Conservation (phyloP, 257 asterid species). For the Echites panduratus region DNA sequence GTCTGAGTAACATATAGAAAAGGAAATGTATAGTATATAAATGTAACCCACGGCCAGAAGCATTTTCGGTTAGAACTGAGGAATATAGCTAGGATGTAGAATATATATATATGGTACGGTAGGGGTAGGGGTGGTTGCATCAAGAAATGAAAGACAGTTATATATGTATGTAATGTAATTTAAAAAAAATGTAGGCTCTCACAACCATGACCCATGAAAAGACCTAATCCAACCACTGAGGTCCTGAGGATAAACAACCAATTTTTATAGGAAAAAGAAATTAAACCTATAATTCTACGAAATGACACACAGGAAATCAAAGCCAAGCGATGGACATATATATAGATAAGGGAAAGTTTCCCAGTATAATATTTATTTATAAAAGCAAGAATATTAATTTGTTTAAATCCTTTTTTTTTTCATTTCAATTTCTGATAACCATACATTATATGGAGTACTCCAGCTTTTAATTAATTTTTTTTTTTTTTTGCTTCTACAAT, state of each 20-base stretch:
- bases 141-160: conserved; percentile 2
- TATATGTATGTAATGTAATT: neutral
- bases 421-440: neutral
- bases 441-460: neutral
- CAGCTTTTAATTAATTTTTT: neutral
- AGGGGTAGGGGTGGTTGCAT: neutral
- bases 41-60: neutral
- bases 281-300: neutral
- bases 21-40: neutral
- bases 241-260: conserved; percentile 11
- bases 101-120: no score
- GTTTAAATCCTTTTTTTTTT: neutral
- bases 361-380: no score
- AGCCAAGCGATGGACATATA: neutral
- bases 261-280: neutral
- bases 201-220: conserved; percentile 13
- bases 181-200: neutral
- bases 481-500: neutral
- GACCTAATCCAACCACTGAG: conserved; percentile 14
- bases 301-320: neutral
- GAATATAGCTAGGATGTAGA: neutral
- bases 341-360: neutral
- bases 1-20: neutral
- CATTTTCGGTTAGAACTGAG: neutral
- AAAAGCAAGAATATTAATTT: neutral